phyloP scores from a whole-genome alignment of 139 green algal species.

The Axilococcus clingmanii region DNA sequence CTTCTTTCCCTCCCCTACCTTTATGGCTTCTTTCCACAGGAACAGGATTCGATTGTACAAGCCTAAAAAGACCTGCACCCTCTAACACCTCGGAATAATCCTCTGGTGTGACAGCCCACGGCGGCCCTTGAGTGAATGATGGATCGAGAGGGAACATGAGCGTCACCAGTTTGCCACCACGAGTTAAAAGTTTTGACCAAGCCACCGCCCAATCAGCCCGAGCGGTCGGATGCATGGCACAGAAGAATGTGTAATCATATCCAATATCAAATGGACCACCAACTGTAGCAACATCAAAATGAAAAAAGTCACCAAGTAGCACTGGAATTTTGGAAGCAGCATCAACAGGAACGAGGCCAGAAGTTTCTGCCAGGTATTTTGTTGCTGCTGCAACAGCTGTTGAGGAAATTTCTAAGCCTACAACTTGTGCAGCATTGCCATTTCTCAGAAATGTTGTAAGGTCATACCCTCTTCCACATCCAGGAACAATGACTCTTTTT shows the following conservation, averaged over 20 bases:
- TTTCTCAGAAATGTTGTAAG: conserved; percentile 20
- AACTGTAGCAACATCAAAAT: neutral
- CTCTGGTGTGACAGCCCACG: conserved; percentile 41
- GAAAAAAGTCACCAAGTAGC: conserved; percentile 37
- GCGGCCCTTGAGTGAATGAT: conserved; percentile 23
- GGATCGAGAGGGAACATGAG: conserved; percentile 46
- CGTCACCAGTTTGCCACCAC: conserved; percentile 39
- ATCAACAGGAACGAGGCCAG: neutral
- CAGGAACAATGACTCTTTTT: conserved; percentile 29
- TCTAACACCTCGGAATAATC: conserved; percentile 40
- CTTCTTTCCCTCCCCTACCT: conserved; percentile 31
- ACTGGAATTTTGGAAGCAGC: neutral
- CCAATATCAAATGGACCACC: conserved; percentile 32
- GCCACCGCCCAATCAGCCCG: conserved; percentile 34
- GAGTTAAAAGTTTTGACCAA: conserved; percentile 32
- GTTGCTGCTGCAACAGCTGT: conserved; percentile 16
- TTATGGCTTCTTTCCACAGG: conserved; percentile 26
- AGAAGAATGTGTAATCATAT: conserved; percentile 65
- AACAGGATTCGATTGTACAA: conserved; percentile 17
- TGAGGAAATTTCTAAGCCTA: conserved; percentile 31
- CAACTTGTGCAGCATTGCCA: conserved; percentile 17
- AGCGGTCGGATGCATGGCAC: conserved; percentile 46
- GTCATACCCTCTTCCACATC: conserved; percentile 49
- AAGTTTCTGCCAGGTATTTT: neutral
- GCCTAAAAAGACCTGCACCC: conserved; percentile 27